Evolutionary conservation across 2,329 filamentous ascomycete species (phyloP).

Genomic region (Pseudocercospora fijiensis): DNA sequence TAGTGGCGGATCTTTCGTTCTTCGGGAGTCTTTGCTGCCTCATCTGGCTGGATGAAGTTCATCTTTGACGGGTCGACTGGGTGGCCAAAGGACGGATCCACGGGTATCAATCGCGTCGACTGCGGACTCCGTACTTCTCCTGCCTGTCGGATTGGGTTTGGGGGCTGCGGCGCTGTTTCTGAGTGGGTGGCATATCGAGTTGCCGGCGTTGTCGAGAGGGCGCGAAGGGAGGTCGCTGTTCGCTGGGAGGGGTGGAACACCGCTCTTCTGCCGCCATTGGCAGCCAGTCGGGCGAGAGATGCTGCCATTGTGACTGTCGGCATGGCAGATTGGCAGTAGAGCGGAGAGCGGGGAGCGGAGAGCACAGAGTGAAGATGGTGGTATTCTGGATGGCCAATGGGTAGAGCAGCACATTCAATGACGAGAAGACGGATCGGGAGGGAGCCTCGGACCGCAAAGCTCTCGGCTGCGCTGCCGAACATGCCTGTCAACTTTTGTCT

Average conservation of each 20-base stretch:
- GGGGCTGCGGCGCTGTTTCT: conserved; percentile 24
- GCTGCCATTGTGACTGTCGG: conserved; percentile 60
- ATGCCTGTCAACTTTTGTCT: conserved; percentile 9
- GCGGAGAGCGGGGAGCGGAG: conserved; percentile 12
- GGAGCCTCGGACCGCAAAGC: conserved; percentile 1
- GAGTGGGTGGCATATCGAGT: conserved; percentile 62
- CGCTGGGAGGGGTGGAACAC: conserved; percentile 36
- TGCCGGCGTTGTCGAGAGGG: conserved; percentile 64
- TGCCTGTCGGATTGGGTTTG: conserved; percentile 16
- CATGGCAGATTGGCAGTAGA: conserved; percentile 19
- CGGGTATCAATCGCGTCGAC: conserved; percentile 60
- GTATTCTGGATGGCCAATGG: conserved; percentile 19
- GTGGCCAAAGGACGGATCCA: conserved; percentile 62
- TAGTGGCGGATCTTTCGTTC: conserved; percentile 94
- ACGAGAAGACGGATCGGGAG: conserved; percentile 2
- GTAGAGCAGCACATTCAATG: conserved; percentile 5
- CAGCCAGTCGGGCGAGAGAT: conserved; percentile 69
- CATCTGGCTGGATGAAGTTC: conserved; percentile 46
- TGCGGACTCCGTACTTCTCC: conserved; percentile 27
- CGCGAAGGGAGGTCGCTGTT: conserved; percentile 46
- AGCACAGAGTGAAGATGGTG: conserved; percentile 8
- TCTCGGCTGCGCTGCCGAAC: conserved; percentile 10
- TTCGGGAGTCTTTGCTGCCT: conserved; percentile 50
- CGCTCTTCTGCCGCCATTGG: conserved; percentile 59
- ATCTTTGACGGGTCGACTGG: conserved; percentile 48